phyloP scores from a whole-genome alignment of 495 filamentous ascomycete species.

The Hypoxylon cercidicola region DNA sequence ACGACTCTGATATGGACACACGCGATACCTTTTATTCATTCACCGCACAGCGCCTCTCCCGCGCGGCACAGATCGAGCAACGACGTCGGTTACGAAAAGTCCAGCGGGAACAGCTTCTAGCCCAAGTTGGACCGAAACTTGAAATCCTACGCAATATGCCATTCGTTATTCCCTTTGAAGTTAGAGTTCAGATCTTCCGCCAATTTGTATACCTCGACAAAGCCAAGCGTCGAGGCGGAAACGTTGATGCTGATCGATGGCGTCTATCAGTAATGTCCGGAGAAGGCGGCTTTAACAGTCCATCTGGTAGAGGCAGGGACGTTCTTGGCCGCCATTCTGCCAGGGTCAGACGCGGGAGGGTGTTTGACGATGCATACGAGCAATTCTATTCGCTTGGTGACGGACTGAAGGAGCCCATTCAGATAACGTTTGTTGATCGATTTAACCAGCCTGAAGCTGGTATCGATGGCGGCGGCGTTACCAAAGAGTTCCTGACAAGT shows the following conservation, averaged over 20 bases:
- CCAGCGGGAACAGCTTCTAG: conserved; percentile 72
- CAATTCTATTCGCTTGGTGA: conserved; percentile 86
- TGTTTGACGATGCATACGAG: conserved; percentile 87
- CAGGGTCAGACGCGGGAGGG: conserved; percentile 78
- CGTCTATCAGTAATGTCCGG: conserved; percentile 67
- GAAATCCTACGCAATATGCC: conserved; percentile 97
- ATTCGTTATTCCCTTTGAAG: conserved; percentile 93
- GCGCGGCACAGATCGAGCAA: conserved; percentile 51
- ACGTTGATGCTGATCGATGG: conserved; percentile 83
- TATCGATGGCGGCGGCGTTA: conserved; percentile 97
- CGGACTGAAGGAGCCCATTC: conserved; percentile 93
- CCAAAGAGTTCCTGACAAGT: conserved; percentile 95
- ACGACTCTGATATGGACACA: conserved; percentile 39
- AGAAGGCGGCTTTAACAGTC: conserved; percentile 38
- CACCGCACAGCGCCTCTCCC: conserved; percentile 45
- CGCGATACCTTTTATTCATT: conserved; percentile 37
- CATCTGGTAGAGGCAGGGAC: conserved; percentile 51
- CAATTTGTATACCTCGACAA: conserved; percentile 91
- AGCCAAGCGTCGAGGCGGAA: conserved; percentile 75
- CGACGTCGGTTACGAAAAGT: conserved; percentile 69
- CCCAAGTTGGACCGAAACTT: conserved; percentile 80
- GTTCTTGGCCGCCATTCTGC: conserved; percentile 79
- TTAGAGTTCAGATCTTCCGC: conserved; percentile 91
- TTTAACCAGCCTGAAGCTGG: conserved; percentile 89
- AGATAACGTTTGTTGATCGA: conserved; percentile 95